Base-by-base conservation (phyloP, 371 early-diverging fungal genomes). In the Sporodiniella umbellata region DNA sequence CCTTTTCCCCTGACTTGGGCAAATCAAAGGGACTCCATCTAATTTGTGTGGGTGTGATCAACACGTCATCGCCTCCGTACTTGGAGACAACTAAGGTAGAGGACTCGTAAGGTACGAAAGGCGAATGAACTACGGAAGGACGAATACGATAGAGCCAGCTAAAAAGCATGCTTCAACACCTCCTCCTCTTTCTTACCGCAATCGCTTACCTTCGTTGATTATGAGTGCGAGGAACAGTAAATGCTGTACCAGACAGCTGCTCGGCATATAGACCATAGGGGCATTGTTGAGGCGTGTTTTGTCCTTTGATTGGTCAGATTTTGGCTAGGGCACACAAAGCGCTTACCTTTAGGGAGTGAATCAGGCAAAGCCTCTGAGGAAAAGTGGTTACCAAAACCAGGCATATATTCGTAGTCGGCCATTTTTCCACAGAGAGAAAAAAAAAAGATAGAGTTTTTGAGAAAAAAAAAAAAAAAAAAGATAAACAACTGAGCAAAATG, bases 141-240 rank as follows among this genome's bases (percentile, higher is more conserved):
- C 87, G 89, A 61, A 96, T 92, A 53, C 96, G 91, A 71, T 96
- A 96, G n/a, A 96, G 68, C 96, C 96, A 98, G 48, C 89, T 91
- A 54, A 22, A 42, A 45, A 42, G 17, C 19, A 17, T 45, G 6
- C n/a, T n/a, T n/a, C n/a, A n/a, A n/a, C n/a, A n/a, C n/a, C n/a
- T n/a, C n/a, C n/a, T n/a, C n/a, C n/a, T n/a, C n/a, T n/a, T n/a
- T n/a, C n/a, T n/a, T n/a, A n/a, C n/a, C n/a, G n/a, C n/a, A n/a
- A n/a, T n/a, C 26, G 11, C 39, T 33, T 75, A 89, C 90, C 82
- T 87, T 61, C 90, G 79, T 63, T 85, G 88, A 76, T 98, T 96
- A 55, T 85, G 76, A 25, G 81, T 74, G 25, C 95, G 81, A 24
- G 88, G 90, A 2, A 86, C 93, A 0, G 98, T 96, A 69, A 98